Evolutionary conservation across 495 filamentous ascomycete genomes (phyloP), one percentile per base, ranked within the genome.

Genomic region (Aspergillus sclerotiicarbonarius): DNA sequence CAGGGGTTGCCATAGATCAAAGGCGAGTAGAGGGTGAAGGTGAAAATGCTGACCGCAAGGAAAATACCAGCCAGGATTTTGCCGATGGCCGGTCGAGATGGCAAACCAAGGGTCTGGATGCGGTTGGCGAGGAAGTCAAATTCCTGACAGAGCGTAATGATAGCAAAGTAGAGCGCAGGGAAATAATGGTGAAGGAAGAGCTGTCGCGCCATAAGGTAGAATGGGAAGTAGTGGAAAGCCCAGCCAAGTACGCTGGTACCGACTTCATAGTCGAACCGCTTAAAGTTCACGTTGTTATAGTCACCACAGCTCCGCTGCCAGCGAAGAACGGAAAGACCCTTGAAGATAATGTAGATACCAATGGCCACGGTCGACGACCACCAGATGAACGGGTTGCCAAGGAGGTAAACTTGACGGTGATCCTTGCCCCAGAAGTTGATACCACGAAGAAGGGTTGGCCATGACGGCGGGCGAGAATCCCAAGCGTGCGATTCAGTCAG

Each of bases 391-490:
- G 94, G 95, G 70, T 98, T 98, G 54, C 94, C 94, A 45, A 96
- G 87, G 6, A 98, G 86, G 70, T 98, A 98, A 61, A 98, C 89
- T 75, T 98, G 94, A 59, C 91, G 90, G 66, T 96, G 79, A 55
- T 96, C 83, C 64, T 89, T 91, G 57, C 94, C 94, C 94, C 94
- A 98, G 82, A 98, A 98, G 77, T 98, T 98, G 81, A 98, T 98
- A 57, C 94, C 94, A 60, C 94, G 91, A 60, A 85, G 85, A 53
- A 98, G 83, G 53, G 96, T 84, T 16, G 94, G 94, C 94, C 94
- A 98, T 18, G 91, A 92, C 15, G 86, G 85, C 12, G 94, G 94
- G 32, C 94, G 88, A 47, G 94, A 98, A 71, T 98, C 94, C 94
- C 94, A 98, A 50, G 92, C 90, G 67, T 98, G 94, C 39, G 91